Conservation (phyloP, 768 basidiomycete genomes). For the Hydnum rufescens region DNA sequence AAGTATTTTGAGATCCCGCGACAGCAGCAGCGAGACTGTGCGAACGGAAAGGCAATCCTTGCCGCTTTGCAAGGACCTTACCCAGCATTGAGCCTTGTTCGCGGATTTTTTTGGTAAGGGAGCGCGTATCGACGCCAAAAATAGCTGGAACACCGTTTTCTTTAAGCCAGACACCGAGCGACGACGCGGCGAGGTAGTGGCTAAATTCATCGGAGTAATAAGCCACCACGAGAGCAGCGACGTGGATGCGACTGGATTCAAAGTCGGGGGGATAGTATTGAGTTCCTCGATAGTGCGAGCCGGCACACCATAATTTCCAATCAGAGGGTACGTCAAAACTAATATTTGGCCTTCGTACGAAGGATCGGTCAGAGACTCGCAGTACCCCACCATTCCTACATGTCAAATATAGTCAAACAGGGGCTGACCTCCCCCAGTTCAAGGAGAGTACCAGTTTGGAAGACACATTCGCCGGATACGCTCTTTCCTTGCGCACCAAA, state of each 20-base stretch:
- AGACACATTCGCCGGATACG: constrained; percentile 94
- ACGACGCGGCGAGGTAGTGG: constrained; percentile 81
- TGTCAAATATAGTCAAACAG: constrained; percentile 10
- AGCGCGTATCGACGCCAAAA: constrained; percentile 90
- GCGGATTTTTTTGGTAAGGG: constrained; percentile 87
- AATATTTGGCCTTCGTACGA: constrained; percentile 98
- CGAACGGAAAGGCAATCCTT: constrained; percentile 24
- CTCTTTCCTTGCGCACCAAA: constrained; percentile 88
- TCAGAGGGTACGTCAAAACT: constrained; percentile 86
- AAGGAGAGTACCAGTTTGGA: constrained; percentile 75
- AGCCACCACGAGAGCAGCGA: constrained; percentile 78
- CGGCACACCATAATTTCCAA: constrained; percentile 97
- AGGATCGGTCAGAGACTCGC: constrained; percentile 93
- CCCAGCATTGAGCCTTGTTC: constrained; percentile 90
- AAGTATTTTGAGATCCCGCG: constrained; percentile 20
- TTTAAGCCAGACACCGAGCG: constrained; percentile 80
- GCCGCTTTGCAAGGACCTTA: constrained; percentile 50
- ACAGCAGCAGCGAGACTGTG: constrained; percentile 16
- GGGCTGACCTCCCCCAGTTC: constrained; percentile 2
- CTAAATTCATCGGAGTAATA: constrained; percentile 89
- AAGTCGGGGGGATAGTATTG: constrained; percentile 54
- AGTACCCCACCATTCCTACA: constrained; percentile 96
- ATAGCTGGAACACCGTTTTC: constrained; percentile 89
- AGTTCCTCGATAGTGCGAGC: constrained; percentile 29
- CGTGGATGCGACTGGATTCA: constrained; percentile 88